A percentile compares a stretch with the other conserved stretches of the same genome.
These are phyloP conservation scores for Blepharisma japonicum DNA, from an alignment of 73 alveolate species.

Conservation along the genomic window DNA sequence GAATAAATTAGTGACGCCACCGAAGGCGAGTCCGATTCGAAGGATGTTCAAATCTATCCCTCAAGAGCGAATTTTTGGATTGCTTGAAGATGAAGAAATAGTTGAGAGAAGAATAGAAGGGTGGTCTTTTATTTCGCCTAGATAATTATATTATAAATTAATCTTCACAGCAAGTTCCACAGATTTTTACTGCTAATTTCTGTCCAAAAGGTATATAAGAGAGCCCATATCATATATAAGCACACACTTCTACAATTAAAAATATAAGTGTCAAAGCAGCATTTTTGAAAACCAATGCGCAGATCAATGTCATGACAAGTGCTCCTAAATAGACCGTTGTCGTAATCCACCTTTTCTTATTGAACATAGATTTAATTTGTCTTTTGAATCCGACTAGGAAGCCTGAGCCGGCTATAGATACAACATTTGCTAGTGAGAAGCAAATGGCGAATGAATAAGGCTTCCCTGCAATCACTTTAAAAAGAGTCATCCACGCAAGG, in stretches of 20 bases:
- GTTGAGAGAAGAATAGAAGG: constrained; percentile 8
- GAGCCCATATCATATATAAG: constrained; percentile 13
- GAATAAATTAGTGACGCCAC: constrained; percentile 43
- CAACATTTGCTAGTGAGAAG: constrained; percentile 6
- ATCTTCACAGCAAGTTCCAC: constrained; percentile 29
- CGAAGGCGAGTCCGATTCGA: not conserved
- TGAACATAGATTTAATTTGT: not conserved
- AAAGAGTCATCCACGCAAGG: constrained; percentile 12
- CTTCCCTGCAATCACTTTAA: constrained; percentile 3
- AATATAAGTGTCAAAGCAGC: not conserved
- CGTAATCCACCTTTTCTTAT: not conserved
- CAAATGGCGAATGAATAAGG: constrained; percentile 26
- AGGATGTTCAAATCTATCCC: constrained; percentile 3
- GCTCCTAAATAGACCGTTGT: constrained; percentile 14
- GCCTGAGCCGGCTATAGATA: constrained; percentile 25
- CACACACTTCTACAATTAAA: not conserved
- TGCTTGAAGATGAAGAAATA: constrained; percentile 1
- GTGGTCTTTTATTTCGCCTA: constrained; percentile 2
- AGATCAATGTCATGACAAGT: not conserved
- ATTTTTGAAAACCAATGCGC: constrained; percentile 17
- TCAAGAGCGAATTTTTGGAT: constrained; percentile 4
- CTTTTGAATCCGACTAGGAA: constrained; percentile 14
- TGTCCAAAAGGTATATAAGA: constrained; percentile 16
- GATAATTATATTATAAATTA: not conserved
- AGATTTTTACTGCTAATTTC: not conserved